phyloP scores from a whole-genome alignment of 1,284 basidiomycete genomes.

The Mycosarcoma mackinlayi region DNA sequence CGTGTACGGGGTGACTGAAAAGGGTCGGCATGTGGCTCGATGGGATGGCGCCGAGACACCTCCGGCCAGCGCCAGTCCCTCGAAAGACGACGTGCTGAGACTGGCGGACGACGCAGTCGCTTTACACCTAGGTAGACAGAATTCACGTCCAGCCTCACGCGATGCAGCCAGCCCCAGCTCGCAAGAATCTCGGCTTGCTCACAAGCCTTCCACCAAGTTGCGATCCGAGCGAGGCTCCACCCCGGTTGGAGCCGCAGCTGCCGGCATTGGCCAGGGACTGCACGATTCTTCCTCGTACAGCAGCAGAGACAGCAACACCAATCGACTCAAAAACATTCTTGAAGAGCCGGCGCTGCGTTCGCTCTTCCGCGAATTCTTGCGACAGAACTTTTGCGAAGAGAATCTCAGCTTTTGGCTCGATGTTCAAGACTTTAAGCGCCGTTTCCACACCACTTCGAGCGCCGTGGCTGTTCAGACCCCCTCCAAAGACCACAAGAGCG shows the following conservation, averaged over 20 bases:
- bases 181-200: constrained; percentile 76
- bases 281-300: constrained; percentile 64
- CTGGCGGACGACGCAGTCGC: constrained; percentile 12
- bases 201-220: constrained; percentile 80
- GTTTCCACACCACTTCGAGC: constrained; percentile 93
- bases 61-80: constrained; percentile 17
- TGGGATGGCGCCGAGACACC: constrained; percentile 70
- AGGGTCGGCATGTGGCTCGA: constrained; percentile 83
- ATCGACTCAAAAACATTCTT: constrained; percentile 88
- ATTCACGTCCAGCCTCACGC: constrained; percentile 3
- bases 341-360: constrained; percentile 89
- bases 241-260: constrained; percentile 4
- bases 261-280: constrained; percentile 34
- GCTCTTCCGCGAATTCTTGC: constrained; percentile 92
- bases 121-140: constrained; percentile 1
- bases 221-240: constrained; percentile 67
- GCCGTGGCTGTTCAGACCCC: constrained; percentile 76
- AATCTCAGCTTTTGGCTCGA: constrained; percentile 97
- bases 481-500: constrained; percentile 26
- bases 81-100: constrained; percentile 15
- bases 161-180: constrained; percentile 35
- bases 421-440: constrained; percentile 94
- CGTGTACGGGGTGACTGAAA: constrained; percentile 91
- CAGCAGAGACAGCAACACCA: constrained; percentile 80
- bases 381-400: constrained; percentile 96